Evolutionary conservation across 495 filamentous ascomycete species (phyloP).

Genomic region (Xylaria cubensis): DNA sequence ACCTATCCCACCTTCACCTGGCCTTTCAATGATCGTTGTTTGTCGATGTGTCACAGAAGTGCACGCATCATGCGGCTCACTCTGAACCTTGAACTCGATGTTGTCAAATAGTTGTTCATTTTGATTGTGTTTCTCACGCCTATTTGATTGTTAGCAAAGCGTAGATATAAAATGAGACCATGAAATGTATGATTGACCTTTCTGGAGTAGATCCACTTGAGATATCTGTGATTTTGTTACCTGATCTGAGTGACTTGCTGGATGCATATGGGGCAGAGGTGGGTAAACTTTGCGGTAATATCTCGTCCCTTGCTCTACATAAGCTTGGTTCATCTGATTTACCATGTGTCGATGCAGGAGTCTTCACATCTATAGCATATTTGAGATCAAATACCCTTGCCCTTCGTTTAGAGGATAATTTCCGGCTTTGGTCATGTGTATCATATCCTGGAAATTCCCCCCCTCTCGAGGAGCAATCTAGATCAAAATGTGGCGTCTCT

Average conservation of each 20-base stretch:
- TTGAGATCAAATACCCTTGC: constrained; percentile 32
- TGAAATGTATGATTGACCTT: background rate
- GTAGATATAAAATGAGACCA: background rate
- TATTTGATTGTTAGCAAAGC: constrained; percentile 1
- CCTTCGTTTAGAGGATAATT: constrained; percentile 32
- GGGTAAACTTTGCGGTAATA: background rate
- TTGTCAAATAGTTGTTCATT: constrained; percentile 34
- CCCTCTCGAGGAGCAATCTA: background rate
- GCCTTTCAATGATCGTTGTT: constrained; percentile 34
- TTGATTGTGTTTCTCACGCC: constrained; percentile 3
- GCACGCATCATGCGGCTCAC: constrained; percentile 21
- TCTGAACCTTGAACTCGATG: constrained; percentile 33
- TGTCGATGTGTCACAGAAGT: constrained; percentile 34
- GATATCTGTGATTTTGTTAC: background rate
- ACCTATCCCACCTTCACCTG: constrained; percentile 16
- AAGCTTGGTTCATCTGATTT: background rate
- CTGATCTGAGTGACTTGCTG: background rate
- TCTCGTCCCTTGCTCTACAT: constrained; percentile 2
- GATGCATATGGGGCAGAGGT: background rate
- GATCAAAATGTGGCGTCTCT: background rate
- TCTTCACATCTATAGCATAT: background rate
- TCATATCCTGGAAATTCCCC: background rate
- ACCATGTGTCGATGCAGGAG: background rate
- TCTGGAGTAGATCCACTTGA: background rate
- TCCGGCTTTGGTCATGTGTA: background rate